Base-by-base conservation (phyloP, 2,329 filamentous ascomycete species). In the Claviceps sp. region DNA sequence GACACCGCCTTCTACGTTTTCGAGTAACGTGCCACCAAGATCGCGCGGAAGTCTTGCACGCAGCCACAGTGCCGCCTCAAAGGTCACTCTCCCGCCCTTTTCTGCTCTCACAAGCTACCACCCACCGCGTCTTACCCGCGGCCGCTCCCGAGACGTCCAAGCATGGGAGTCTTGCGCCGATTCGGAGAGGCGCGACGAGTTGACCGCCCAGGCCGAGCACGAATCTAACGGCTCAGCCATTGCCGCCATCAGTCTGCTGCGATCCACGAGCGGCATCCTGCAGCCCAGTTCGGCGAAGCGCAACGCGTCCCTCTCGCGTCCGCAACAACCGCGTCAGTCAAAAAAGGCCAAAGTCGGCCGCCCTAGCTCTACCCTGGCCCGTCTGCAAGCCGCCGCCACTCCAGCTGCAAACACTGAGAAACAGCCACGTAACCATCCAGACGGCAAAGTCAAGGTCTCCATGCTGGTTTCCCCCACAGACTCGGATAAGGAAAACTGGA, bases 401-500 rank as follows among this genome's bases (percentile, higher is more conserved):
- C 58, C 56, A 47, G 56, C 58, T 30, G 56, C 57, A 38, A 63
- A 68, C 22, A 30, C 56, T 8, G 61, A 59, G 26, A 67, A 63
- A 47, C 53, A 62, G 47, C 52, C 54, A 39, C 56, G 60, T 19
- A 56, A 58, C 54, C 58, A 58, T 37, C 57, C 55, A 34, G 47
- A 51, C 11, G 53, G 62, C 26, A 69, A 68, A 53, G 65, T 69
- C 48, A 73, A 73, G 54, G 61, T 70, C 16, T 66, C 65, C 5
- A 66, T 66, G 60, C 58, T 71, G 45, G 61, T 67, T 11, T 71
- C 67, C 24, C 64, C 67, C 6, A 56, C 65, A 48, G 90, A 95
- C 61, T 95, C 89, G 1, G 91, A 97, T 65, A 97, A 97, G 70
- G 91, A 97, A 70, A 97, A 97, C 63, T 94, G 89, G 78, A 79